Conservation (phyloP, 2,329 filamentous ascomycete species). For the Rhinocladiella similis region DNA sequence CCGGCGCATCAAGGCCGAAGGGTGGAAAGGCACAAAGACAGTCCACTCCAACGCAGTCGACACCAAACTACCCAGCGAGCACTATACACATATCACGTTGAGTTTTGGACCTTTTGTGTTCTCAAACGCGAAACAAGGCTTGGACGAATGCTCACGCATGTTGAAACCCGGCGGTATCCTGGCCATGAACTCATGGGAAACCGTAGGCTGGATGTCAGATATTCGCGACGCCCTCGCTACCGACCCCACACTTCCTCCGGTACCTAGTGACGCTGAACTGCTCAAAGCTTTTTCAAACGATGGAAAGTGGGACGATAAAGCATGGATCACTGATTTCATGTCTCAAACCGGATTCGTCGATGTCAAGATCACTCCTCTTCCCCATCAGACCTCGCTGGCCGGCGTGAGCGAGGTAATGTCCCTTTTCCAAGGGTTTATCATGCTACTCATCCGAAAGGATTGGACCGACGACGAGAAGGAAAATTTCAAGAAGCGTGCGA, state of each 20-base stretch:
- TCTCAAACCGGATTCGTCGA: conserved; percentile 11
- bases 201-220: conserved; percentile 35
- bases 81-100: conserved; percentile 46
- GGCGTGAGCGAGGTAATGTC: conserved; percentile 5
- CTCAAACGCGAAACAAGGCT: conserved; percentile 40
- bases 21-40: conserved; percentile 50
- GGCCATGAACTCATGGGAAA: conserved; percentile 39
- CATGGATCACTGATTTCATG: conserved; percentile 6
- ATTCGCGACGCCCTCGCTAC: conserved; percentile 30
- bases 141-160: conserved; percentile 36
- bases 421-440: conserved; percentile 9
- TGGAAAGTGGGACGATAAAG: conserved; percentile 10
- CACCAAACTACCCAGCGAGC: conserved; percentile 39
- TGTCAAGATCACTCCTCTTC: conserved; percentile 4
- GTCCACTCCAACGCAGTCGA: conserved; percentile 51
- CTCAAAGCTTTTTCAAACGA: background rate
- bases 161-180: conserved; percentile 37
- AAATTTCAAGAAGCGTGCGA: conserved; percentile 9
- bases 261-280: conserved; percentile 28
- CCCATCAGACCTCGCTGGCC: conserved; percentile 2
- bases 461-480: conserved; percentile 21
- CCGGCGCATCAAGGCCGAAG: conserved; percentile 41
- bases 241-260: conserved; percentile 31
- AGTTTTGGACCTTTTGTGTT: conserved; percentile 52
- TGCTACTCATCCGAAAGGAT: conserved; percentile 1